Conservation (phyloP, 2,329 filamentous ascomycete species). For the Nothopassalora personata region DNA sequence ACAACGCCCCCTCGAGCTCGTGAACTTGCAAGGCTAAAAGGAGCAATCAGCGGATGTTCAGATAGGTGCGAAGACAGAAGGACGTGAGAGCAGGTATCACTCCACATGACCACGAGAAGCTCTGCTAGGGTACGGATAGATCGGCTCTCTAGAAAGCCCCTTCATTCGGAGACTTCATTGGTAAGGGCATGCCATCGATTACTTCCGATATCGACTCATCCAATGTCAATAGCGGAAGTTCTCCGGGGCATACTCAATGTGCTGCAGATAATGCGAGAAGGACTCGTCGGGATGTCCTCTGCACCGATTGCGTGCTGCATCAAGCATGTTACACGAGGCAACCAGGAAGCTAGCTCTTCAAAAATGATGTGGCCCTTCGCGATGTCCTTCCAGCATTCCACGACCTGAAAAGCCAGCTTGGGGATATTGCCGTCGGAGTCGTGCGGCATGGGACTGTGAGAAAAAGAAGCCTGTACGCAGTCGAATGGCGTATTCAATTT, state of each 20-base stretch:
- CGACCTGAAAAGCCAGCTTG: slow-evolving; percentile 35
- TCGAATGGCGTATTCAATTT: slow-evolving; percentile 43
- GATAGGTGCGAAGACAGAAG: too few relatives aligned
- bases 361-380: slow-evolving; percentile 32
- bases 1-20: slow-evolving; percentile 22
- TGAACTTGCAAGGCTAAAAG: neutral
- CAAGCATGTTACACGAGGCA: slow-evolving; percentile 44
- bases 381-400: slow-evolving; percentile 21
- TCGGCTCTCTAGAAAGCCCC: too few relatives aligned
- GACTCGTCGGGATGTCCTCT: slow-evolving; percentile 17
- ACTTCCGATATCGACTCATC: neutral
- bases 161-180: neutral
- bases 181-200: neutral
- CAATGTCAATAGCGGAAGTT: slow-evolving; percentile 38
- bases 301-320: slow-evolving; percentile 17
- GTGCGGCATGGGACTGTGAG: slow-evolving; percentile 39
- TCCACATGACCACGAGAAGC: too few relatives aligned
- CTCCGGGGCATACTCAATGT: slow-evolving; percentile 33
- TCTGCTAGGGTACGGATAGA: neutral
- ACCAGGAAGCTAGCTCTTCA: slow-evolving; percentile 37
- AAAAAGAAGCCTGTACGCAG: slow-evolving; percentile 41
- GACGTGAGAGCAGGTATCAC: too few relatives aligned
- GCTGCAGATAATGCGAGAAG: slow-evolving; percentile 32
- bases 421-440: slow-evolving; percentile 45
- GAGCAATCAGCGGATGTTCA: neutral